Conservation (phyloP, 768 basidiomycete species). For the Boletus patriciae region DNA sequence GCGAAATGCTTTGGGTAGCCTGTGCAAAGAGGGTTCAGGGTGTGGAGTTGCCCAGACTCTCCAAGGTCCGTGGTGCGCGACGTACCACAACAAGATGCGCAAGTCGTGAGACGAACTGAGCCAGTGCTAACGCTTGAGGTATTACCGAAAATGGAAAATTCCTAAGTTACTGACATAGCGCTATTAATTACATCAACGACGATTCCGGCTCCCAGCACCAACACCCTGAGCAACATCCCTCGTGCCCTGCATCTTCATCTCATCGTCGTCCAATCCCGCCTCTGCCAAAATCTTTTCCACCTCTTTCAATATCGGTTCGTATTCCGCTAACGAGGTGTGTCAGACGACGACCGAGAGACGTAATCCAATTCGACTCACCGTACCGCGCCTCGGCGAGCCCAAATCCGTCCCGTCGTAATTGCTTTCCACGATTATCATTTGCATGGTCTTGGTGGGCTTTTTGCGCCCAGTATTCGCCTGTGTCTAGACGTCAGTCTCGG, state of each 20-base stretch:
- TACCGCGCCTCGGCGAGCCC: conserved; percentile 71
- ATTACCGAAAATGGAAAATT: neutral
- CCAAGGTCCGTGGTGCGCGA: neutral
- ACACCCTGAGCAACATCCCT: conserved; percentile 36
- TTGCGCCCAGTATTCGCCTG: conserved; percentile 80
- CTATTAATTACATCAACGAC: conserved; percentile 26
- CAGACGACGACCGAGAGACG: neutral
- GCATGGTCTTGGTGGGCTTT: conserved; percentile 54
- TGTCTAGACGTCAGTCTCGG: neutral
- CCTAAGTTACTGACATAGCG: no score
- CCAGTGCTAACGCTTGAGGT: neutral
- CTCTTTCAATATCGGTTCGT: conserved; percentile 80
- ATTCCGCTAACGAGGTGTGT: conserved; percentile 48
- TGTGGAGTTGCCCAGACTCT: neutral
- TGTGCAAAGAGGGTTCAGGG: conserved; percentile 19
- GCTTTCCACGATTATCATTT: conserved; percentile 72
- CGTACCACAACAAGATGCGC: neutral
- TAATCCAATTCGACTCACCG: conserved; percentile 37
- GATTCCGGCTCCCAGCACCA: conserved; percentile 51
- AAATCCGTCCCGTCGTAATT: conserved; percentile 77
- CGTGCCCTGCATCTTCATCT: conserved; percentile 62
- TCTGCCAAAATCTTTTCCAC: conserved; percentile 81
- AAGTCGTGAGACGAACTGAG: no score
- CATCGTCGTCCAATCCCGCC: conserved; percentile 82
- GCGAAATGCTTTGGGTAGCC: conserved; percentile 11